Conservation (phyloP, 2,329 filamentous ascomycete genomes). For the Phoma herbarum region DNA sequence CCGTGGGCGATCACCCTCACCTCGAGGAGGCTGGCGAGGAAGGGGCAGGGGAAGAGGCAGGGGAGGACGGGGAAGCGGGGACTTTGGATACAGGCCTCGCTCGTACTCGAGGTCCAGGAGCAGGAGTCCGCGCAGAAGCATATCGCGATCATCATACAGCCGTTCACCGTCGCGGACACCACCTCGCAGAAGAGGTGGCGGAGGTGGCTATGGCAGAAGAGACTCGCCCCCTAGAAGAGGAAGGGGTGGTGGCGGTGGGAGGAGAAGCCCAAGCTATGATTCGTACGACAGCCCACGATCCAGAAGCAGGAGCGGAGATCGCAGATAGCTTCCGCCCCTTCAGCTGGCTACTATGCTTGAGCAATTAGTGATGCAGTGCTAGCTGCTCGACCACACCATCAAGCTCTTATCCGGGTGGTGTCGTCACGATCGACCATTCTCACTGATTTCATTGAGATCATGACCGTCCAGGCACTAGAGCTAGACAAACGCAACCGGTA, state of each 20-base stretch:
- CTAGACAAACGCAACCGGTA: no score
- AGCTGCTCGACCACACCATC: no score
- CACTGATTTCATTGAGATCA: no score
- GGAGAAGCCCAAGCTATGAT: slow-evolving; percentile 69
- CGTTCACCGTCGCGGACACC: slow-evolving; percentile 50
- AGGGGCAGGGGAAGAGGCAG: slow-evolving; percentile 50
- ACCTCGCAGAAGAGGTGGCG: slow-evolving; percentile 36
- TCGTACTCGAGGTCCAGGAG: slow-evolving; percentile 52
- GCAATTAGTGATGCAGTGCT: no score
- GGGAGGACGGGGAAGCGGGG: slow-evolving; percentile 45
- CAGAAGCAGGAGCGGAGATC: slow-evolving; percentile 54
- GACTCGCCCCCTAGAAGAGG: slow-evolving; percentile 55
- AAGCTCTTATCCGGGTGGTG: no score
- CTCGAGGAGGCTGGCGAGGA: slow-evolving; percentile 38
- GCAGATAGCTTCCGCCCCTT: slow-evolving; percentile 17
- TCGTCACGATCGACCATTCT: no score
- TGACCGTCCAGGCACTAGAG: no score
- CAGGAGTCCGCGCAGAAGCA: slow-evolving; percentile 53
- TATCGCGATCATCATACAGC: slow-evolving; percentile 53
- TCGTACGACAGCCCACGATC: slow-evolving; percentile 66
- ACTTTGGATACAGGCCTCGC: slow-evolving; percentile 37
- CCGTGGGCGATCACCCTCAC: slow-evolving; percentile 52
- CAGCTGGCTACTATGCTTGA: not conserved
- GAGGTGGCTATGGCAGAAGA: slow-evolving; percentile 44
- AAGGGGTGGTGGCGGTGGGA: slow-evolving; percentile 58